phyloP scores from a whole-genome alignment of 148 eudicot genomes.

The Beta vulgaris region DNA sequence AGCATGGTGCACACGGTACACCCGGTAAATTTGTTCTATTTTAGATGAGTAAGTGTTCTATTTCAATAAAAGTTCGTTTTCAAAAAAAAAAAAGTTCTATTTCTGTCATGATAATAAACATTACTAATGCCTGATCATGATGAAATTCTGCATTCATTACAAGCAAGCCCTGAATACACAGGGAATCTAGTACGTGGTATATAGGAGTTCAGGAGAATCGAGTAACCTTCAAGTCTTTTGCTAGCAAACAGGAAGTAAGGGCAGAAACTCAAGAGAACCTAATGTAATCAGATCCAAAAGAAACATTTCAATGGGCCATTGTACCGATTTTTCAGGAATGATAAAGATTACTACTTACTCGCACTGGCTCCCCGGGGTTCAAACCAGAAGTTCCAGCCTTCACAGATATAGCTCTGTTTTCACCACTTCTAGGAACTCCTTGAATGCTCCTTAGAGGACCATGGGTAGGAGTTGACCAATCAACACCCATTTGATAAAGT shows the following conservation, averaged over 20 bases:
- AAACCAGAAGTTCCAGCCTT: constrained; percentile 22
- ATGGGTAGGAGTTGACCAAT: constrained; percentile 78
- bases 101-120: too few species aligned
- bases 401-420: constrained; percentile 16
- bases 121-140: too few species aligned
- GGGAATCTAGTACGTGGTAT: neutral
- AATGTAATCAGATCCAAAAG: neutral
- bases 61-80: too few species aligned
- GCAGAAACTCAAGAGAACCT: neutral
- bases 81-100: too few species aligned
- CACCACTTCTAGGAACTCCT: constrained; percentile 34
- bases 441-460: constrained; percentile 48
- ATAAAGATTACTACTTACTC: constrained; percentile 18
- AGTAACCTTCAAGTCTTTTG: neutral
- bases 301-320: neutral
- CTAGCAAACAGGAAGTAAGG: neutral
- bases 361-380: constrained; percentile 11
- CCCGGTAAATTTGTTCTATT: too few species aligned
- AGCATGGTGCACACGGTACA: too few species aligned
- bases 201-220: neutral
- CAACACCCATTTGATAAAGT: constrained; percentile 80
- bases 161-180: too few species aligned
- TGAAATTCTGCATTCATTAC: too few species aligned
- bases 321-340: neutral
- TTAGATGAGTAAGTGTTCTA: too few species aligned